phyloP scores from a whole-genome alignment of 805 yeast genomes.

The Spencermartinsiella europaea region DNA sequence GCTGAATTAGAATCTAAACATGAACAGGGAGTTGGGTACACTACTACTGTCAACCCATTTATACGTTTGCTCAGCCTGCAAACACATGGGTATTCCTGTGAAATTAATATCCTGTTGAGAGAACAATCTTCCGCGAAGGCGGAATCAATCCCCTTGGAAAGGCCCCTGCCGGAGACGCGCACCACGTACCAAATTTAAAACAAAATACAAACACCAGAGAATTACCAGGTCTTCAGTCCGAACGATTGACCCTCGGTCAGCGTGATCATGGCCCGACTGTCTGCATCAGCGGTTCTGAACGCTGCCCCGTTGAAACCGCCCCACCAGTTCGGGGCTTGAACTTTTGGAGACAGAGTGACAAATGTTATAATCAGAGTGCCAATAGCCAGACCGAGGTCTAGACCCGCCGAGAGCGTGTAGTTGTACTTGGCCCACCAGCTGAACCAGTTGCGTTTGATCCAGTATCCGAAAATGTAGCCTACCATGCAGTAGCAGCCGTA shows the following conservation, averaged over 20 bases:
- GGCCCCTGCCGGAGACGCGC: background rate
- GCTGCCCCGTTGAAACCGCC: constrained; percentile 48
- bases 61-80: too few relatives aligned
- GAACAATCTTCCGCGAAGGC: too few relatives aligned
- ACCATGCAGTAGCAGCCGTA: constrained; percentile 51
- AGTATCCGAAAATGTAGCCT: constrained; percentile 54
- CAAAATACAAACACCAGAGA: background rate
- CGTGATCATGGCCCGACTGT: constrained; percentile 28
- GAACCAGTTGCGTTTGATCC: constrained; percentile 49
- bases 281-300: constrained; percentile 35
- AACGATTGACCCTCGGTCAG: constrained; percentile 41
- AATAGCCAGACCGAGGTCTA: constrained; percentile 64
- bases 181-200: background rate
- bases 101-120: too few relatives aligned
- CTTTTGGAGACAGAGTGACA: constrained; percentile 41
- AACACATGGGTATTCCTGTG: too few relatives aligned
- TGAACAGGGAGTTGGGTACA: too few relatives aligned
- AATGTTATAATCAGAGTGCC: constrained; percentile 56
- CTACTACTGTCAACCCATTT: too few relatives aligned
- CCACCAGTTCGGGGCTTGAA: constrained; percentile 55
- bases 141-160: background rate
- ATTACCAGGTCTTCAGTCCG: constrained; percentile 45
- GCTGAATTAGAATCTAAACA: too few relatives aligned
- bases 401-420: constrained; percentile 58
- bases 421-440: constrained; percentile 78